Conservation (phyloP, 202 grass and related monocot genomes). For the Schoenoplectus tabernaemontani region DNA sequence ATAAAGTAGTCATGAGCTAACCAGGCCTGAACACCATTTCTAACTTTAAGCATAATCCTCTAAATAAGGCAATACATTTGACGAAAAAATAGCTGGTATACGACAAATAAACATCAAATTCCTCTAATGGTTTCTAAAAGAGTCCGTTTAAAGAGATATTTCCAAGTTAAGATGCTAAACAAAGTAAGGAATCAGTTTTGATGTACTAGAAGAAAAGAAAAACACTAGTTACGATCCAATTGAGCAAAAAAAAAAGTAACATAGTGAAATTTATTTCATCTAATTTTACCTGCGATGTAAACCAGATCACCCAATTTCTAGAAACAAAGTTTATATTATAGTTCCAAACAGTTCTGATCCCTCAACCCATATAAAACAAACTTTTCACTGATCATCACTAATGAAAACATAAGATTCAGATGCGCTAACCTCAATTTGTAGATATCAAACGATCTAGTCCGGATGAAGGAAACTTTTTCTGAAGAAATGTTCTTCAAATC, state of each 20-base stretch:
- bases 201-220: background rate
- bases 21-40: background rate
- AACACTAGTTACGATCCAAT: background rate
- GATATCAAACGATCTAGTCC: background rate
- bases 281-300: background rate
- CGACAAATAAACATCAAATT: background rate
- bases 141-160: background rate
- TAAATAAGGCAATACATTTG: background rate
- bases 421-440: background rate
- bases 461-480: background rate
- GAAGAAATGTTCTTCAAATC: slow-evolving; percentile 1
- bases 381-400: background rate
- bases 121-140: background rate
- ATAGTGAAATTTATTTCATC: background rate
- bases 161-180: background rate
- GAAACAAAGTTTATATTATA: background rate
- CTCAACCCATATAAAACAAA: background rate
- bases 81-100: background rate
- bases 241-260: background rate
- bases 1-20: background rate
- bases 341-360: background rate
- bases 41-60: background rate
- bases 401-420: slow-evolving; percentile 9
- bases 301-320: background rate
- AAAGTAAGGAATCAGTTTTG: background rate